phyloP scores from a whole-genome alignment of 2,329 filamentous ascomycete species.

The Aspergillus carbonarius region DNA sequence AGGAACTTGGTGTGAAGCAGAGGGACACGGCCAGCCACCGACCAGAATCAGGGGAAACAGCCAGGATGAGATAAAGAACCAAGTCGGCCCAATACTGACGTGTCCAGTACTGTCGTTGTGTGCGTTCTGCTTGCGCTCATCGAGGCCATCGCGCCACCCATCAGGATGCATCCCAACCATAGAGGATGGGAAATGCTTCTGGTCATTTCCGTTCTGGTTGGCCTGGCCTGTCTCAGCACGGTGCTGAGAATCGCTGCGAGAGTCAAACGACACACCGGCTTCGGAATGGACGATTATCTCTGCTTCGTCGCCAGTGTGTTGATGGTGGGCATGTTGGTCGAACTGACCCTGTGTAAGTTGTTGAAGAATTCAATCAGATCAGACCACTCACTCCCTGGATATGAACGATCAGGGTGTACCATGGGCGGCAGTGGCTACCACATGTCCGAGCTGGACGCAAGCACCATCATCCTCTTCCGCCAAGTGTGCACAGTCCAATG shows the following conservation, averaged over 20 bases:
- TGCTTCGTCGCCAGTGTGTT: not conserved
- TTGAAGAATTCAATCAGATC: not conserved
- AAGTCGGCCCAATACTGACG: not conserved
- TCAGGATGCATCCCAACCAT: not conserved
- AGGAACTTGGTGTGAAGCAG: not conserved
- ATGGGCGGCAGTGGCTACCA: constrained; percentile 1
- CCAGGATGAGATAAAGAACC: not conserved
- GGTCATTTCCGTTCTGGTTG: not conserved
- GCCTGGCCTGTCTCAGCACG: not conserved
- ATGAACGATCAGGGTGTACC: not conserved
- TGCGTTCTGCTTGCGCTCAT: not conserved
- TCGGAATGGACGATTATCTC: not conserved
- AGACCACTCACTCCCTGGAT: not conserved
- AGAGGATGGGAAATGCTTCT: not conserved
- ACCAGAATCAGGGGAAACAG: too few relatives aligned
- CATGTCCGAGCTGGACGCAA: not conserved
- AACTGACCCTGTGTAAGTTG: not conserved
- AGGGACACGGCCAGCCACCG: not conserved
- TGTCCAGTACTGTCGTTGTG: not conserved
- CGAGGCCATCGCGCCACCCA: not conserved
- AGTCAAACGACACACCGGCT: not conserved
- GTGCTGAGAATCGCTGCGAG: not conserved
- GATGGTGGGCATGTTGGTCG: not conserved
- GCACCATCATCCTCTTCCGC: not conserved
- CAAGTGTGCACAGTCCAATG: not conserved